Evolutionary conservation across 768 basidiomycete genomes (phyloP), one percentile per base, ranked within the genome.

Genomic region (Amanita phalloides): DNA sequence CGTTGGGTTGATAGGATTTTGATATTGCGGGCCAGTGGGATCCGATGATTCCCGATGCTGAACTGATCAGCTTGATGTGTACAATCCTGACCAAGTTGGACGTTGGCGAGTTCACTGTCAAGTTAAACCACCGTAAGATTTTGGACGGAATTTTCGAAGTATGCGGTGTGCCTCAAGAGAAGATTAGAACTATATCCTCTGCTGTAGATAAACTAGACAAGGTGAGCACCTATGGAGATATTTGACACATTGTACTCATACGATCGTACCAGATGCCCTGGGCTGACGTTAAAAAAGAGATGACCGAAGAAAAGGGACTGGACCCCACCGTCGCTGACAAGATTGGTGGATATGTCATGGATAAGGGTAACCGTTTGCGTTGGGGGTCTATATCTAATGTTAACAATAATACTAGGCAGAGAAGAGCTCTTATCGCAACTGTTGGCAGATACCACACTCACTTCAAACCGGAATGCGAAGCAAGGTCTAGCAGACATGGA

Each of bases 161-260:
- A 2, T 98, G 94, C 58, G 96, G 96, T 49, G 96, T 99, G 4
- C 87, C 93, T 0, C 60, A 71, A 21, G 90, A 91, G 23, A 96
- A 92, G 69, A 93, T 90, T 45, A 79, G 95, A 4, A 71, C 84
- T 11, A 98, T 98, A 56, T 95, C 92, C 0, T 94, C 90, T 13
- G 95, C 96, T 0, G 95, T 98, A 8, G 96, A 99, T 68, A 99
- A 98, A 66, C 79, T 99, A 9, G 96, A 99, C 76, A 99, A 98
- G 80, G 88, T 87, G 50, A 25, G 68, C 14, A n/a, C 10, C n/a
- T 26, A 20, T 25, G 38, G 33, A 10, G 20, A 14, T 35, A 36
- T 11, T 26, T 30, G 25, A 36, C 26, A 32, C 23, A 44, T 38
- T 37, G 3, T 20, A 11, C 25, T 37, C 7, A 37, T 47, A 58